Conservation (phyloP, 2,329 filamentous ascomycete genomes). For the Colletotrichum lini region DNA sequence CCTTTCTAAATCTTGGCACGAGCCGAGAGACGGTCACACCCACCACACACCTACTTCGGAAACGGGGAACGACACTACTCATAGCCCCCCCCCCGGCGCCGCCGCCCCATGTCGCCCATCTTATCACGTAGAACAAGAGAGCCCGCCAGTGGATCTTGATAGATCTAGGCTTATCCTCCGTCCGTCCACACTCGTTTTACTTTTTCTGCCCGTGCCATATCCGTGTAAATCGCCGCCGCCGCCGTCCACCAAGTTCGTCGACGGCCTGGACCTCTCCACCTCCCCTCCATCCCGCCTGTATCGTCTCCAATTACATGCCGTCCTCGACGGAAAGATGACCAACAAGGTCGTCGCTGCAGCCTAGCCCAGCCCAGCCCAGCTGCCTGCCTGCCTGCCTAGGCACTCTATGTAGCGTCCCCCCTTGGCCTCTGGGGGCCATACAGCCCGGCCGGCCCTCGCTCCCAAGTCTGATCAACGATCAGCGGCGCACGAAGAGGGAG, state of each 20-base stretch:
- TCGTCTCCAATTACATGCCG: neutral
- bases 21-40: neutral
- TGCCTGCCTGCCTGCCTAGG: neutral
- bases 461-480: slow-evolving; percentile 20
- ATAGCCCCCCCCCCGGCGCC: neutral
- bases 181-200: neutral
- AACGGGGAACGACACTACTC: neutral
- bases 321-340: neutral
- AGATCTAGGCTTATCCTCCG: neutral
- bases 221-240: neutral
- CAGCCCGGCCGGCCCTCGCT: neutral
- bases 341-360: neutral
- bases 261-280: neutral
- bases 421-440: neutral
- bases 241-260: neutral
- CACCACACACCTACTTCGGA: slow-evolving; percentile 1
- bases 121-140: slow-evolving; percentile 4
- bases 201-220: neutral
- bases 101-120: neutral
- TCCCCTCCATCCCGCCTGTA: neutral
- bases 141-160: neutral
- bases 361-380: neutral
- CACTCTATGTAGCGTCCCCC: too few species aligned
- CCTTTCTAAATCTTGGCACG: neutral
- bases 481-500: neutral